These are phyloP conservation scores for Blastobotrys elegans DNA, from an alignment of 1,139 yeast genomes.

Conservation along the genomic window DNA sequence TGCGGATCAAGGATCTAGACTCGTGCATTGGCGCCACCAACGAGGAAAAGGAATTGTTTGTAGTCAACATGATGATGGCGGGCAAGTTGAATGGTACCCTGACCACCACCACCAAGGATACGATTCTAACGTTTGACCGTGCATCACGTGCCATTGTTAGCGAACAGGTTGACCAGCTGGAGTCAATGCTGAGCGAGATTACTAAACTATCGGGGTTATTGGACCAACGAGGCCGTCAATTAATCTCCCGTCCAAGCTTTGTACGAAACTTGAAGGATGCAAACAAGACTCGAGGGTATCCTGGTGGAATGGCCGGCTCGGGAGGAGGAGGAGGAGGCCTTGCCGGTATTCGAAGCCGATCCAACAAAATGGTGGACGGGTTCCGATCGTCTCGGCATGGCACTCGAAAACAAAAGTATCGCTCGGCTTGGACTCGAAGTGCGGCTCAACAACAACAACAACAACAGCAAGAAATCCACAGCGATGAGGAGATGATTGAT, in stretches of 20 bases:
- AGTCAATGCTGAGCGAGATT: background rate
- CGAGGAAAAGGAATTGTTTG: background rate
- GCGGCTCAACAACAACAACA: too few relatives aligned
- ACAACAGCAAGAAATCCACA: too few relatives aligned
- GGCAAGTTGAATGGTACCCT: constrained; percentile 2
- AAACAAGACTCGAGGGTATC: background rate
- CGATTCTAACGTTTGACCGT: background rate
- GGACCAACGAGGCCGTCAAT: background rate
- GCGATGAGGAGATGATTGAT: constrained; percentile 6
- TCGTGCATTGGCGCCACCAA: background rate
- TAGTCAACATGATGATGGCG: constrained; percentile 1
- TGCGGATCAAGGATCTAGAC: constrained; percentile 1
- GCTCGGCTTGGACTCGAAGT: too few relatives aligned
- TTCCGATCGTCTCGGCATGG: too few relatives aligned
- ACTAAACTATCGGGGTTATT: background rate
- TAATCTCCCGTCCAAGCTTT: background rate
- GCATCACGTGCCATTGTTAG: background rate
- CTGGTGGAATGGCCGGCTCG: background rate
- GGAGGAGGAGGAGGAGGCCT: too few relatives aligned
- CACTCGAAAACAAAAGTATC: too few relatives aligned
- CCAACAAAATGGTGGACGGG: too few relatives aligned
- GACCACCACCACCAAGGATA: background rate
- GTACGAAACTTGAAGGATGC: background rate
- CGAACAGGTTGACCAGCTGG: background rate
- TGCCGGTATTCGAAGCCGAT: too few relatives aligned